A percentile compares a stretch with the other conserved stretches of the same genome.
Evolutionary conservation across 2,329 filamentous ascomycete species (phyloP).

Genomic region (Diaporthe sp.): DNA sequence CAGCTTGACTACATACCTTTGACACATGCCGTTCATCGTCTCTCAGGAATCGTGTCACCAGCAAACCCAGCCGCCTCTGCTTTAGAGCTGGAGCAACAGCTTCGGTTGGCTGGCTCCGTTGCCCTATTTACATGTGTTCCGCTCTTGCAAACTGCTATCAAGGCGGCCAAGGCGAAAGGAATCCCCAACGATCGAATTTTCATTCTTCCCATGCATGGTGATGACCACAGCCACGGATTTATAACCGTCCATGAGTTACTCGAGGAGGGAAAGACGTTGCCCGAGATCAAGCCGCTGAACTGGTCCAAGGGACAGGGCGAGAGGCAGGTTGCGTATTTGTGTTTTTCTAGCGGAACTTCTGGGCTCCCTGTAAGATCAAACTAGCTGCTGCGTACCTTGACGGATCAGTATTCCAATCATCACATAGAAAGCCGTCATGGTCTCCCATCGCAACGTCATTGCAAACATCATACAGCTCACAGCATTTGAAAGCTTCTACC

Average conservation of each 20-base stretch:
- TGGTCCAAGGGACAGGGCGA: slow-evolving; percentile 70
- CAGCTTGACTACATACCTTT: slow-evolving; percentile 71
- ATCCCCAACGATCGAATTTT: no score
- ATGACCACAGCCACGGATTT: slow-evolving; percentile 65
- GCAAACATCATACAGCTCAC: not conserved
- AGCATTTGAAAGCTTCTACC: slow-evolving; percentile 56
- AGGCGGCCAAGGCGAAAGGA: no score
- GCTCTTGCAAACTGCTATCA: no score
- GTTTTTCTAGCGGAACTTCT: slow-evolving; percentile 79
- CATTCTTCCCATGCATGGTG: no score
- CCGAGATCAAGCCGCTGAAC: slow-evolving; percentile 57
- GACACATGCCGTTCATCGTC: slow-evolving; percentile 64
- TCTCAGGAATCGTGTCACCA: slow-evolving; percentile 68
- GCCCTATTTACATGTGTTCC: slow-evolving; percentile 77
- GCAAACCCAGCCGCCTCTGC: slow-evolving; percentile 76
- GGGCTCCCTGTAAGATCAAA: no score
- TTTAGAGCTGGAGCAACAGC: slow-evolving; percentile 75
- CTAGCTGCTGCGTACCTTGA: slow-evolving; percentile 60
- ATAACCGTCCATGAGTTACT: no score
- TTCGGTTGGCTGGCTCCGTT: slow-evolving; percentile 72
- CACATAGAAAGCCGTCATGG: slow-evolving; percentile 62
- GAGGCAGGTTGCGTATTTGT: slow-evolving; percentile 75
- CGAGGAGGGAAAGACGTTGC: no score
- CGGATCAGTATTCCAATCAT: no score
- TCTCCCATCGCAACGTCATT: slow-evolving; percentile 22